Evolutionary conservation across 1,284 basidiomycete genomes (phyloP).

Genomic region (Pseudozyma sp.): DNA sequence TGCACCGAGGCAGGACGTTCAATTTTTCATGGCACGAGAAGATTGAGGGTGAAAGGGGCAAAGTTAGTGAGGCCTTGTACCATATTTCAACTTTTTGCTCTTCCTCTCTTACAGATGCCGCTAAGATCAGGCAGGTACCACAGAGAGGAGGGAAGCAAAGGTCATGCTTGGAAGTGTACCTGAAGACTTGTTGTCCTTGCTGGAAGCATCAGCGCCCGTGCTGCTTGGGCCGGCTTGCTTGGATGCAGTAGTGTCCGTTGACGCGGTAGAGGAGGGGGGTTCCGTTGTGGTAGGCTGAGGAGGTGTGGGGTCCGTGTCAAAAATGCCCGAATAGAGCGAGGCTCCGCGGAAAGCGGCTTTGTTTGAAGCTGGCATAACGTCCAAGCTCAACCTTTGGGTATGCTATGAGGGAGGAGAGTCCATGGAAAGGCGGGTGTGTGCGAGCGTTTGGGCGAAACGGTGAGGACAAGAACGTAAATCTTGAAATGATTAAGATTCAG

Average conservation of each 20-base stretch:
- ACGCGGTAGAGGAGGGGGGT: neutral
- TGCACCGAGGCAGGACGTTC: neutral
- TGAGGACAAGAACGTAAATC: too few relatives aligned
- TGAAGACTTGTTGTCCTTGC: constrained; percentile 33
- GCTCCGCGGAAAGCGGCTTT: constrained; percentile 33
- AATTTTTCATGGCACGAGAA: neutral
- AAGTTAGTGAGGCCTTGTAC: constrained; percentile 34
- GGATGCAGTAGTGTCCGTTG: neutral
- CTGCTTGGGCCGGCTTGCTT: neutral
- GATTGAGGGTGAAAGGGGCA: constrained; percentile 2
- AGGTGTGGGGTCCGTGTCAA: constrained; percentile 17
- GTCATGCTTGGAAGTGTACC: constrained; percentile 39
- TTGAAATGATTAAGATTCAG: neutral
- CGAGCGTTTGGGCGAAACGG: too few relatives aligned
- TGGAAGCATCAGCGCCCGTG: neutral
- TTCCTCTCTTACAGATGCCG: neutral
- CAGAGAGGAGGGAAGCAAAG: constrained; percentile 5
- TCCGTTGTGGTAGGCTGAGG: neutral
- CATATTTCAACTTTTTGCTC: neutral
- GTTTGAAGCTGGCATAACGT: constrained; percentile 22
- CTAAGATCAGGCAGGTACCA: neutral
- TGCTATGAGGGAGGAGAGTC: neutral
- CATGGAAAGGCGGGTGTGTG: neutral
- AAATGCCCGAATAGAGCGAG: constrained; percentile 55
- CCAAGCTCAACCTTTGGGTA: neutral